These are phyloP conservation scores for Aureobasidium mangrovei DNA, from an alignment of 2,329 filamentous ascomycete genomes.

Conservation along the genomic window DNA sequence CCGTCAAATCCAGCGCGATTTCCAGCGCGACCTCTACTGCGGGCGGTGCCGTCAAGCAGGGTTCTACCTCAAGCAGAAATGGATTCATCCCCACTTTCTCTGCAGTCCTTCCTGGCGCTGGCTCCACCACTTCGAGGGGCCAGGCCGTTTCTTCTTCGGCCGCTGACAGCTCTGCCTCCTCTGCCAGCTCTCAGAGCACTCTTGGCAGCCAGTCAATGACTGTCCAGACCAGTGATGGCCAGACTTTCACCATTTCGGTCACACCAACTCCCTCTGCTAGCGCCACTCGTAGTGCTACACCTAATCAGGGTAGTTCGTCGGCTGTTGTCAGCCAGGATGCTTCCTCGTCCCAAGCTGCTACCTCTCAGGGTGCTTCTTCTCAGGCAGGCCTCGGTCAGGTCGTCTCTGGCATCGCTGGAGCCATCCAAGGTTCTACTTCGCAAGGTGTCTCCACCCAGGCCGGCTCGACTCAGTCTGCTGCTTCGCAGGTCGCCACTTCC, in stretches of 20 bases:
- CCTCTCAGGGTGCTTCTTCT: no score
- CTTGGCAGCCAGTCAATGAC: background rate
- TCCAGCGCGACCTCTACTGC: background rate
- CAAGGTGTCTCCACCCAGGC: no score
- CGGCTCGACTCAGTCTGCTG: no score
- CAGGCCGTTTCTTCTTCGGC: background rate
- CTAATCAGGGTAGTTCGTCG: no score
- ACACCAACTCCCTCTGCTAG: no score
- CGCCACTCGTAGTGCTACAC: no score
- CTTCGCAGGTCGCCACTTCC: no score
- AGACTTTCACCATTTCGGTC: background rate
- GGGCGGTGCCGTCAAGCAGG: background rate
- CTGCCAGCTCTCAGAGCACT: background rate
- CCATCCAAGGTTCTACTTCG: background rate
- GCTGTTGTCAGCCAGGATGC: no score
- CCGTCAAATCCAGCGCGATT: background rate
- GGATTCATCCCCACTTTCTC: background rate
- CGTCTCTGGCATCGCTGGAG: background rate
- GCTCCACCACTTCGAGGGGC: no score
- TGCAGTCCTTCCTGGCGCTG: background rate
- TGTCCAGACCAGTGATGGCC: background rate
- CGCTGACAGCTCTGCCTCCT: background rate
- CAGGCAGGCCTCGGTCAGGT: no score
- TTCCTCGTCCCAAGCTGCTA: no score
- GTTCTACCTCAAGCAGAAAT: background rate